Percentiles rank a stretch among this genome's conserved stretches.
Evolutionary conservation across 176 grass and related monocot genomes (phyloP).

Genomic region (Oryza glumipatula): DNA sequence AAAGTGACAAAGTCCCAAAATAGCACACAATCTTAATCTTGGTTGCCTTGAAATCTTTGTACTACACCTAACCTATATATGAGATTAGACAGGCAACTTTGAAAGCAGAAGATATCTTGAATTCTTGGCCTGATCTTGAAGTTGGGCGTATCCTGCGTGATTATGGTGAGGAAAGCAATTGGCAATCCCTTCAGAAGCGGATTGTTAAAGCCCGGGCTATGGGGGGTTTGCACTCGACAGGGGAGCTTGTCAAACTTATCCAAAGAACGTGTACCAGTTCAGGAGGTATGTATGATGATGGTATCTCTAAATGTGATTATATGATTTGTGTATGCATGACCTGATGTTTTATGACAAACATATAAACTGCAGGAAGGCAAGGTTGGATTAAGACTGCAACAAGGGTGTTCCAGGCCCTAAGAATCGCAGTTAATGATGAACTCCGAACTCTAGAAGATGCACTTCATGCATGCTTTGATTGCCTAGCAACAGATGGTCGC

Average conservation of each 20-base stretch:
- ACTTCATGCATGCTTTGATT: slow-evolving; percentile 81
- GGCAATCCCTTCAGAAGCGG: slow-evolving; percentile 74
- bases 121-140: slow-evolving; percentile 88
- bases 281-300: slow-evolving; percentile 53
- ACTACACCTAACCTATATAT: slow-evolving; percentile 35
- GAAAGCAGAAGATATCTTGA: slow-evolving; percentile 89
- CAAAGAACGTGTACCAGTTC: slow-evolving; percentile 56
- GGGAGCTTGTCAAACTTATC: slow-evolving; percentile 74
- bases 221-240: slow-evolving; percentile 62
- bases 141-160: slow-evolving; percentile 82
- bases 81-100: slow-evolving; percentile 68
- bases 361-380: slow-evolving; percentile 67
- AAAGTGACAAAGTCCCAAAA: slow-evolving; percentile 2
- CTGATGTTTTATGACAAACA: neutral
- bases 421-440: slow-evolving; percentile 93
- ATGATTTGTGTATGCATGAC: neutral
- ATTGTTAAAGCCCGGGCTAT: slow-evolving; percentile 60
- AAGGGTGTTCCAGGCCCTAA: slow-evolving; percentile 85
- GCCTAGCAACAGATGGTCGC: slow-evolving; percentile 68
- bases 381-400: slow-evolving; percentile 98
- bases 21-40: neutral
- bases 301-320: neutral
- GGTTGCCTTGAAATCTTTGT: neutral
- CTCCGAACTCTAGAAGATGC: slow-evolving; percentile 71
- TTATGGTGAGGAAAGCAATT: slow-evolving; percentile 94